phyloP scores from a whole-genome alignment of 768 basidiomycete species.

The Kwoniella bestiolae region DNA sequence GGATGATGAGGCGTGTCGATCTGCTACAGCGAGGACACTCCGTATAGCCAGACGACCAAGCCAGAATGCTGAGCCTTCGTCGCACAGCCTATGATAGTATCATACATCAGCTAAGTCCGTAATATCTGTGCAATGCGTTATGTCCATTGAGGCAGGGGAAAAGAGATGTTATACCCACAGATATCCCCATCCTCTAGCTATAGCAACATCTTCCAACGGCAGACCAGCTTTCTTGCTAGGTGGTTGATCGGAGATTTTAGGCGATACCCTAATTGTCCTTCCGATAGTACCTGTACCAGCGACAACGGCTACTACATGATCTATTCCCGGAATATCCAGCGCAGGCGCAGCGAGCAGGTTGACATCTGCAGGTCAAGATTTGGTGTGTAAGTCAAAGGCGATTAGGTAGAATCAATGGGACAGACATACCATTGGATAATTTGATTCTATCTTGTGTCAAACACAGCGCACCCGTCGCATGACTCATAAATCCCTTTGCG shows the following conservation, averaged over 20 bases:
- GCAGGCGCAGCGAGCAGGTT: slow-evolving; percentile 53
- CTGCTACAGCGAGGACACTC: slow-evolving; percentile 34
- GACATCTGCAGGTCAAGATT: slow-evolving; percentile 42
- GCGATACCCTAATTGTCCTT: slow-evolving; percentile 35
- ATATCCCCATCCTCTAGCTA: slow-evolving; percentile 51
- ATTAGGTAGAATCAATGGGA: neutral
- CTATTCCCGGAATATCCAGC: slow-evolving; percentile 23
- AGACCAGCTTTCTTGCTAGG: slow-evolving; percentile 6
- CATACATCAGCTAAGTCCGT: neutral
- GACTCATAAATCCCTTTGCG: slow-evolving; percentile 27
- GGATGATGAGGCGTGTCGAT: slow-evolving; percentile 29
- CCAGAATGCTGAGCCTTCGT: slow-evolving; percentile 55
- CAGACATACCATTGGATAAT: slow-evolving; percentile 51
- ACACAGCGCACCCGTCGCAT: slow-evolving; percentile 31
- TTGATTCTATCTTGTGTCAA: slow-evolving; percentile 25
- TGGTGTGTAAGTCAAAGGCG: too few species aligned
- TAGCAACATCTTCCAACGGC: slow-evolving; percentile 40
- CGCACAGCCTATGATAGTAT: slow-evolving; percentile 43
- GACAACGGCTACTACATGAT: slow-evolving; percentile 47
- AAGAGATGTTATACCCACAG: slow-evolving; percentile 34
- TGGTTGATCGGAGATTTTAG: neutral
- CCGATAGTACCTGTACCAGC: slow-evolving; percentile 55
- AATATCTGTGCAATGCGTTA: too few species aligned
- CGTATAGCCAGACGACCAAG: slow-evolving; percentile 50
- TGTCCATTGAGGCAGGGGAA: neutral